Base-by-base conservation (phyloP, 2,329 filamentous ascomycete species). In the Ceratocystis diversiconidia region DNA sequence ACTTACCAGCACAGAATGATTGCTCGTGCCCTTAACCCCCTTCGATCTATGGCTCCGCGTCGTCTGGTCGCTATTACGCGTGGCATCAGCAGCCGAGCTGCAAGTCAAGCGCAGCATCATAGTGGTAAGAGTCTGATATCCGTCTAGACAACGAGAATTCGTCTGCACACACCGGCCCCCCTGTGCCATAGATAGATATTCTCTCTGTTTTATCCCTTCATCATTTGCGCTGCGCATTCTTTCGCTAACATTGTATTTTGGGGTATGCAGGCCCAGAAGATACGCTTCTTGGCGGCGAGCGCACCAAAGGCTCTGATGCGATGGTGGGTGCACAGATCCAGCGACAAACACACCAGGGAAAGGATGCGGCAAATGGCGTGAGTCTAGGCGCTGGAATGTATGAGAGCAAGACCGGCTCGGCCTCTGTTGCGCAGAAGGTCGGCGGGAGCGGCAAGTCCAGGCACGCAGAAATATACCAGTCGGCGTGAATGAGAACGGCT, bases 251-350 rank as follows among this genome's bases (percentile, higher is more conserved):
- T 15, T 15, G 36, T 41, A 41, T 41, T 41, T 36, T 41, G 36
- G 10, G 10, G 36, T 41, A 41, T 41, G 36, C 36, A 63, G 62
- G 62, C n/a, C 62, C 62, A 2, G 62, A 63, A 28, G 62, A 63
- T n/a, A 63, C 62, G 6, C 62, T 63, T 7, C 48, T 63, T 3
- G 62, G 62, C 30, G 62, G 46, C 62, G 62, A 55, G 7, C 46
- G 8, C 5, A 12, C 62, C 48, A 43, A 41, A 6, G 6, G n/a
- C 17, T 2, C 32, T 43, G 59, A 36, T 44, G 22, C 59, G n/a
- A 22, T 17, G 7, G 6, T 25, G n/a, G 32, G 28, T 22, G 59
- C 59, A 22, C 32, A 61, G 7, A 44, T 41, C 36, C 30, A 36
- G 2, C 7, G 52, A 30, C 52, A 12, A 19, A 57, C 15, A 57